These are phyloP conservation scores for Hypericum perforatum DNA, from an alignment of 345 rosid species.

Conservation along the genomic window DNA sequence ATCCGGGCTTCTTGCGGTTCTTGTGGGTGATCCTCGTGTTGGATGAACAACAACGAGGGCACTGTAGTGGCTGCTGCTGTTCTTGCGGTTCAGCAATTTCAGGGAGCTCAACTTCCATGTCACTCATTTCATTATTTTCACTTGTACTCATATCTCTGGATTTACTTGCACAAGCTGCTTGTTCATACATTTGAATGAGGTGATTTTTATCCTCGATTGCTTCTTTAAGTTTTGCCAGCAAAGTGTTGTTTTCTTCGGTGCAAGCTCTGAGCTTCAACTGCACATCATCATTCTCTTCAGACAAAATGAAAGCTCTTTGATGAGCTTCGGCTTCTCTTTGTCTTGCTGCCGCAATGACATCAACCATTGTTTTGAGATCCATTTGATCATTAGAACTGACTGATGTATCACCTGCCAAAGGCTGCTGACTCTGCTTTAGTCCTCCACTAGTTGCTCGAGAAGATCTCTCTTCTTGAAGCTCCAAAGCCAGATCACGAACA, in stretches of 20 bases:
- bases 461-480: slow-evolving; percentile 51
- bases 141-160: slow-evolving; percentile 11
- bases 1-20: too few species aligned
- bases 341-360: slow-evolving; percentile 88
- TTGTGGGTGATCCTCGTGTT: too few species aligned
- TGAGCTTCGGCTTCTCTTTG: slow-evolving; percentile 91
- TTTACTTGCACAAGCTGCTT: slow-evolving; percentile 51
- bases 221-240: slow-evolving; percentile 35
- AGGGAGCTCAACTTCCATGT: slow-evolving; percentile 12
- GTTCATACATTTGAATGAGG: slow-evolving; percentile 80
- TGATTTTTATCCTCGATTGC: slow-evolving; percentile 75
- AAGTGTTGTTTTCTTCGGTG: slow-evolving; percentile 20
- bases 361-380: slow-evolving; percentile 93
- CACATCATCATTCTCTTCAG: slow-evolving; percentile 50
- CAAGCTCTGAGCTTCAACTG: slow-evolving; percentile 25
- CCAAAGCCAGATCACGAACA: slow-evolving; percentile 36
- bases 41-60: too few species aligned
- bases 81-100: slow-evolving; percentile 27
- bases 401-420: slow-evolving; percentile 18
- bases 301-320: slow-evolving; percentile 51
- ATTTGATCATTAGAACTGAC: slow-evolving; percentile 45
- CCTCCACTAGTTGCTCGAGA: slow-evolving; percentile 25
- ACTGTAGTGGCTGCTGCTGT: too few species aligned
- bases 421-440: slow-evolving; percentile 17
- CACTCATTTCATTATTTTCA: slow-evolving; percentile 17